Evolutionary conservation across 1,284 basidiomycete species (phyloP).

Genomic region (Marasmius sp.): DNA sequence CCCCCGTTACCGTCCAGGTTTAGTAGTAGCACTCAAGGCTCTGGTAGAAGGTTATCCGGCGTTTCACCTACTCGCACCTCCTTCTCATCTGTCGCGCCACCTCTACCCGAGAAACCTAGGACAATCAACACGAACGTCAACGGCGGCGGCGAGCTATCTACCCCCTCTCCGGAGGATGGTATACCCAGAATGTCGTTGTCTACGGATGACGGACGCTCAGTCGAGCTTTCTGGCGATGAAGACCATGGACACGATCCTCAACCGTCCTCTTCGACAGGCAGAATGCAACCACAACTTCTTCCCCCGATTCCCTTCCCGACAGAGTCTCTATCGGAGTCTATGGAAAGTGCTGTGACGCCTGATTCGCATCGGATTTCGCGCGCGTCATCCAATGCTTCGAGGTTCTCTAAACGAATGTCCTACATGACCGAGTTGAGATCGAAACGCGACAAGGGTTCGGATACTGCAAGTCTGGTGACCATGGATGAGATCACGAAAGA

Average conservation of each 20-base stretch:
- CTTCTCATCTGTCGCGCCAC: slow-evolving; percentile 43
- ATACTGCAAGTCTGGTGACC: slow-evolving; percentile 90
- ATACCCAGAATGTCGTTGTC: slow-evolving; percentile 74
- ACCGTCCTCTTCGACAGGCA: slow-evolving; percentile 24
- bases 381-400: slow-evolving; percentile 56
- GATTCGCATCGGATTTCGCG: slow-evolving; percentile 26
- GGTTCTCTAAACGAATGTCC: slow-evolving; percentile 66
- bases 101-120: slow-evolving; percentile 39
- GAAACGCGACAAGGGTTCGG: slow-evolving; percentile 74
- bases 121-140: slow-evolving; percentile 22
- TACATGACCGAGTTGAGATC: slow-evolving; percentile 77
- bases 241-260: slow-evolving; percentile 19
- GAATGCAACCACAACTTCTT: slow-evolving; percentile 57
- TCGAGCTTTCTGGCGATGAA: slow-evolving; percentile 55
- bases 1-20: slow-evolving; percentile 50
- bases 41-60: slow-evolving; percentile 25
- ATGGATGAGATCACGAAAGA: slow-evolving; percentile 98
- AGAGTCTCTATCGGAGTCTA: slow-evolving; percentile 77
- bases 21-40: slow-evolving; percentile 71
- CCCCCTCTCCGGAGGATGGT: slow-evolving; percentile 35
- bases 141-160: slow-evolving; percentile 9
- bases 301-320: slow-evolving; percentile 81
- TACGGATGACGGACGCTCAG: slow-evolving; percentile 60
- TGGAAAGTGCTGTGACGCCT: slow-evolving; percentile 51
- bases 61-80: slow-evolving; percentile 49